These are phyloP conservation scores for Solanum hybrid DNA, from an alignment of 305 asterid species.

Conservation along the genomic window DNA sequence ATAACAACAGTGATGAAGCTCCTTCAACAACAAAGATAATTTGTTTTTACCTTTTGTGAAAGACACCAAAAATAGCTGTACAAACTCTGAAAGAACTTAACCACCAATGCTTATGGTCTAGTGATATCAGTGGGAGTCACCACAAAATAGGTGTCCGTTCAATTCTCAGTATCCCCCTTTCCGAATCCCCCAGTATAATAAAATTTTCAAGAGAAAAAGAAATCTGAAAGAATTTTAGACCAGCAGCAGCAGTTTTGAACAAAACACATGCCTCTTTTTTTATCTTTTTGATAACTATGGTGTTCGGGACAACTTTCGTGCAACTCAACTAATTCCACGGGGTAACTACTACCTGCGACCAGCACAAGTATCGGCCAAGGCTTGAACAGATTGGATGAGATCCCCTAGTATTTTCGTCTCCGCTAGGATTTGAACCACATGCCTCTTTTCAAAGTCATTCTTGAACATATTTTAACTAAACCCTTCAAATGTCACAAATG, in stretches of 20 bases:
- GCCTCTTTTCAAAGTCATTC: background rate
- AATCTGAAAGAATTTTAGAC: background rate
- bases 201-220: background rate
- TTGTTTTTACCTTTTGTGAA: background rate
- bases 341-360: background rate
- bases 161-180: background rate
- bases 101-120: background rate
- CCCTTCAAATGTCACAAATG: background rate
- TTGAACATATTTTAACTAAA: background rate
- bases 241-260: background rate
- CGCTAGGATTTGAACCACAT: background rate
- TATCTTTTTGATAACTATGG: background rate
- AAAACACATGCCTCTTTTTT: background rate
- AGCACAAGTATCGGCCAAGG: background rate
- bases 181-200: background rate
- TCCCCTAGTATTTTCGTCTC: background rate
- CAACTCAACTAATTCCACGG: background rate
- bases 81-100: background rate
- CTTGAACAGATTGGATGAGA: background rate
- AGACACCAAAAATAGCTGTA: background rate
- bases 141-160: background rate
- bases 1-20: background rate
- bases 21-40: background rate
- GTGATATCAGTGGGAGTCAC: background rate
- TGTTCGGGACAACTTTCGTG: background rate